Evolutionary conservation across 805 yeast species (phyloP), one percentile per base, ranked within the genome.

Genomic region (Helenozyma rhizophorensis): DNA sequence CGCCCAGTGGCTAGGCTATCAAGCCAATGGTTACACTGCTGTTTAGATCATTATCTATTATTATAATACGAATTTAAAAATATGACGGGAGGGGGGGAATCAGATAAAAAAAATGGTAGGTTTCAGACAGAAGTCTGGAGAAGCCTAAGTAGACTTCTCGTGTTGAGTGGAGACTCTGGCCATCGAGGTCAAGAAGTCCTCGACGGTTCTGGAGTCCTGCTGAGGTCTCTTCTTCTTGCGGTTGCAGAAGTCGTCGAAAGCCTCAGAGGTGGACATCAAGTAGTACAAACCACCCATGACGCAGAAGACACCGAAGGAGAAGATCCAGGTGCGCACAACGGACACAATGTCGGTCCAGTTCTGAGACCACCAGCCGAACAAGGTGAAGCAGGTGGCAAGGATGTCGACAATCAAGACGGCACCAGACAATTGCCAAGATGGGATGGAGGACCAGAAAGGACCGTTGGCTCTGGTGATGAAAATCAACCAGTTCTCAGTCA

Each of bases 301-400:
- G 76, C 95, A 88, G 90, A 88, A 88, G 69, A 84, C 82, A 78
- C 96, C 96, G 74, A 88, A 83, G 44, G 96, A 87, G 86, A 85
- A 87, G 62, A 88, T 70, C 93, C 93, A 88, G 68, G 83, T 78
- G 76, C 96, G 83, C 64, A 82, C 89, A 62, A 88, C 94, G 37
- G 96, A 80, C 53, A 88, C 96, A 52, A 88, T 82, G 70, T 90
- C 95, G 64, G 90, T 88, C 88, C 93, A 86, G 80, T 88, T 88
- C 70, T 85, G 95, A 50, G 94, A 83, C 90, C 94, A 87, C 96
- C 95, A 88, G 55, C 96, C 96, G 80, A 86, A 88, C 60, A 87
- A 68, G 56, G 87, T 72, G 80, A 87, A 88, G 78, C 84, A 75
- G 45, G 96, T 88, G 50, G 96, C 95, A 55, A 88, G 69, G 74